phyloP scores from a whole-genome alignment of 352 stramenopile species.

The Elongisporangium anandrum region DNA sequence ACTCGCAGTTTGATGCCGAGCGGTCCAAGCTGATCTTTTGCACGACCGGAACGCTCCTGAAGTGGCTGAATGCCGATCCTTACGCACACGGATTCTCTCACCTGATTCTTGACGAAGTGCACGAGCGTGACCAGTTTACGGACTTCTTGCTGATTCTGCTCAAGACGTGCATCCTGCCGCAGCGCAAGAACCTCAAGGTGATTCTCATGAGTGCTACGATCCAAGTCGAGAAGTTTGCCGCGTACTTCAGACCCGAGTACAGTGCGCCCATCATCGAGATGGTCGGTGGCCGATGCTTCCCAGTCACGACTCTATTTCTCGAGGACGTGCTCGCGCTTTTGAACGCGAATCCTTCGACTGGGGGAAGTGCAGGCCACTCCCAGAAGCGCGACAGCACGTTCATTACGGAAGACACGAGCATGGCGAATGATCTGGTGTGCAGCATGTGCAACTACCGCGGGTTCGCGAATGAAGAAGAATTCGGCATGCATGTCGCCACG shows the following conservation, averaged over 20 bases:
- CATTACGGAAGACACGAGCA: not conserved
- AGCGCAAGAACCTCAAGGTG: conserved; percentile 83
- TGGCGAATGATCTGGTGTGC: conserved; percentile 48
- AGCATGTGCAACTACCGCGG: conserved; percentile 71
- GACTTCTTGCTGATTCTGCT: conserved; percentile 96
- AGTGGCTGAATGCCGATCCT: conserved; percentile 78
- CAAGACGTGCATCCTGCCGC: conserved; percentile 80
- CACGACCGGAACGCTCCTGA: conserved; percentile 93
- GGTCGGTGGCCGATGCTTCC: conserved; percentile 80
- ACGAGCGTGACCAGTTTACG: conserved; percentile 94
- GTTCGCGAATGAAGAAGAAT: conserved; percentile 79
- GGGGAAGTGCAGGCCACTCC: not conserved
- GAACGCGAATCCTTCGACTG: conserved; percentile 22
- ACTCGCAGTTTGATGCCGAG: conserved; percentile 67
- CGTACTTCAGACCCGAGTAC: conserved; percentile 87
- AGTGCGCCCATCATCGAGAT: conserved; percentile 73
- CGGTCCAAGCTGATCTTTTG: conserved; percentile 95
- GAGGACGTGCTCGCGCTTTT: conserved; percentile 78
- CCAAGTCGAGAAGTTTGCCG: conserved; percentile 89
- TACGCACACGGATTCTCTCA: conserved; percentile 84
- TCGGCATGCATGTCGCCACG: conserved; percentile 82
- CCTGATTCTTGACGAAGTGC: conserved; percentile 96
- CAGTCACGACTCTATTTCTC: conserved; percentile 92
- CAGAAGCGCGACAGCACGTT: conserved; percentile 9
- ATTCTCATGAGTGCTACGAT: conserved; percentile 97